Evolutionary conservation across 441 rosid species (phyloP).

Genomic region (Metrosideros polymorpha): DNA sequence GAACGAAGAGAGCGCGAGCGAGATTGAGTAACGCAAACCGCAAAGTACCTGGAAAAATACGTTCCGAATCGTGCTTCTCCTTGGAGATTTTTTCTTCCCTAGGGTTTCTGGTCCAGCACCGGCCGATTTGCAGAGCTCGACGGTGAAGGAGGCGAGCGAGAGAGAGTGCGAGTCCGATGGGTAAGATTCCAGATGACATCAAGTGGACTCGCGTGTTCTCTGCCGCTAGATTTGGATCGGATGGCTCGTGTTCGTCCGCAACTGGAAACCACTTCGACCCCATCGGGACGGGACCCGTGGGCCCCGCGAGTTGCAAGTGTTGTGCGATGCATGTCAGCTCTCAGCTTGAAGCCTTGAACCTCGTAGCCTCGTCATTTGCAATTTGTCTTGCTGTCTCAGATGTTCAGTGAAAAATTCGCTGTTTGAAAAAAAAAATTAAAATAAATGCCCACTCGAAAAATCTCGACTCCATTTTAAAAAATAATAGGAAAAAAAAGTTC

Average conservation of each 20-base stretch:
- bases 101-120: background rate
- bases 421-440: no score
- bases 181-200: background rate
- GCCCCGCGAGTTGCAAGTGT: background rate
- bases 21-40: background rate
- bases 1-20: background rate
- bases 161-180: background rate
- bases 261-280: background rate
- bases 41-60: background rate
- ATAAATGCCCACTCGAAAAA: background rate
- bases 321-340: background rate
- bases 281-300: background rate
- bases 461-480: background rate
- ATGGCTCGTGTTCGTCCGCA: background rate
- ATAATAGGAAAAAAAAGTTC: background rate
- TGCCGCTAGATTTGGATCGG: conserved; percentile 9
- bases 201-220: conserved; percentile 1
- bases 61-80: background rate
- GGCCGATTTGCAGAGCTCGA: background rate
- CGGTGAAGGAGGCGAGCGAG: background rate
- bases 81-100: background rate
- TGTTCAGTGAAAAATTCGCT: background rate
- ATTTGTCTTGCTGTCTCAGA: background rate
- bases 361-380: background rate
- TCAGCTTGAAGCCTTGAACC: background rate